Evolutionary conservation across 2,329 filamentous ascomycete genomes (phyloP).

Genomic region (Talaromyces sp.): DNA sequence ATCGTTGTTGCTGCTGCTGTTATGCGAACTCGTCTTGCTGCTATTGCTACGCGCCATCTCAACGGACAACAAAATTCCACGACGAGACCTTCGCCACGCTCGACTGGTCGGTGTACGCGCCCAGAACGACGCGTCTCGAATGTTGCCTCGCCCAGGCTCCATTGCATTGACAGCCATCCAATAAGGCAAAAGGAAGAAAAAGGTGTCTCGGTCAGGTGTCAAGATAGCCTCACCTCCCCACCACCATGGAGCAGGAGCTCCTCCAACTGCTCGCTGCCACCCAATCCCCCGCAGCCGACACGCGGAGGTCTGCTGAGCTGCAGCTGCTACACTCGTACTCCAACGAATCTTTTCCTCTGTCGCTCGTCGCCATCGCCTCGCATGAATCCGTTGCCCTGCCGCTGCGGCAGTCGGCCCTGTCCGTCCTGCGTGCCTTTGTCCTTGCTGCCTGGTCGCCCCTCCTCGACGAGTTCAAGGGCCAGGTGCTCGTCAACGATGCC

Average conservation of each 20-base stretch:
- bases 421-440: constrained; percentile 76
- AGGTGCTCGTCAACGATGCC: constrained; percentile 64
- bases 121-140: not conserved
- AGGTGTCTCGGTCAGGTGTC: not conserved
- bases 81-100: not conserved
- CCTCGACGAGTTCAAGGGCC: constrained; percentile 64
- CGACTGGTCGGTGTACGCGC: not conserved
- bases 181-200: not conserved
- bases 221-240: not conserved
- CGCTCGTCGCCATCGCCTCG: constrained; percentile 73
- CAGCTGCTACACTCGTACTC: constrained; percentile 68
- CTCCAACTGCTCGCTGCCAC: constrained; percentile 82
- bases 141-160: not conserved
- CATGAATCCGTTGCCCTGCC: constrained; percentile 67
- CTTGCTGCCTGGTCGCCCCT: constrained; percentile 76
- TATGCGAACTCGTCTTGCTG: not conserved
- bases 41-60: not conserved
- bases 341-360: constrained; percentile 67
- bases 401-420: constrained; percentile 77
- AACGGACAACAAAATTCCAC: not conserved
- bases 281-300: constrained; percentile 67
- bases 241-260: constrained; percentile 83
- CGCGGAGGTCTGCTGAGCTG: constrained; percentile 80
- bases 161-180: not conserved
- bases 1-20: not conserved